Percentiles rank a stretch among this genome's conserved stretches.
Conservation (phyloP, 2,329 filamentous ascomycete genomes). For the Ascosphaera apis region DNA sequence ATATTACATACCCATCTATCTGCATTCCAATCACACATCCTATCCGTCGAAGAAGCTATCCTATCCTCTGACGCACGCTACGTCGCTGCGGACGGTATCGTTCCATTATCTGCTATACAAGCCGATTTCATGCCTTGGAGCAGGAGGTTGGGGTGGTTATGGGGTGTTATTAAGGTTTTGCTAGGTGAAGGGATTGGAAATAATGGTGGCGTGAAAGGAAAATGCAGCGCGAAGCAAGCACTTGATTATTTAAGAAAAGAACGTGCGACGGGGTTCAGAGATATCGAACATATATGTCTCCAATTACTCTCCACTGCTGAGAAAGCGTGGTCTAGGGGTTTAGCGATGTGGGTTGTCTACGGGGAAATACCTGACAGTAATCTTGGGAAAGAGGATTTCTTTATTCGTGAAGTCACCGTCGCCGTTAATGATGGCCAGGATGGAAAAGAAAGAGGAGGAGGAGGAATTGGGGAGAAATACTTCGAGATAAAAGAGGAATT, state of each 20-base stretch:
- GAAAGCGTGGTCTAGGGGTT: slow-evolving; percentile 72
- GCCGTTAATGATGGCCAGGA: slow-evolving; percentile 23
- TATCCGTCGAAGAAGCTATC: slow-evolving; percentile 63
- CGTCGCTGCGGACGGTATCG: slow-evolving; percentile 82
- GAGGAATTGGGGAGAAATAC: too few species aligned
- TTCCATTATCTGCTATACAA: slow-evolving; percentile 68
- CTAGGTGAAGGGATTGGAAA: slow-evolving; percentile 15
- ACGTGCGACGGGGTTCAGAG: slow-evolving; percentile 67
- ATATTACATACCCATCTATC: slow-evolving; percentile 53
- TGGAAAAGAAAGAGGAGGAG: too few species aligned
- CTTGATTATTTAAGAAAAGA: slow-evolving; percentile 57
- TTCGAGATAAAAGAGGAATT: slow-evolving; percentile 37
- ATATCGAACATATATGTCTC: slow-evolving; percentile 56
- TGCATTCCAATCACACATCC: slow-evolving; percentile 59
- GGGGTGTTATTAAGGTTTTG: slow-evolving; percentile 50
- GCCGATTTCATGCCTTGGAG: slow-evolving; percentile 74
- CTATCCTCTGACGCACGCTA: slow-evolving; percentile 51
- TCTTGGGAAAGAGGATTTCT: slow-evolving; percentile 67
- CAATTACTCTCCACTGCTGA: slow-evolving; percentile 59
- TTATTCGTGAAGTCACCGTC: slow-evolving; percentile 34
- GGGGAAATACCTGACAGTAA: slow-evolving; percentile 60
- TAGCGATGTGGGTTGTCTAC: slow-evolving; percentile 78
- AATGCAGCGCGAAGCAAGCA: slow-evolving; percentile 44
- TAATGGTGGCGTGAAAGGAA: slow-evolving; percentile 7
- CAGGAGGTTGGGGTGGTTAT: slow-evolving; percentile 66